phyloP scores from a whole-genome alignment of 2,329 filamentous ascomycete genomes.

The Aspergillus sp. region DNA sequence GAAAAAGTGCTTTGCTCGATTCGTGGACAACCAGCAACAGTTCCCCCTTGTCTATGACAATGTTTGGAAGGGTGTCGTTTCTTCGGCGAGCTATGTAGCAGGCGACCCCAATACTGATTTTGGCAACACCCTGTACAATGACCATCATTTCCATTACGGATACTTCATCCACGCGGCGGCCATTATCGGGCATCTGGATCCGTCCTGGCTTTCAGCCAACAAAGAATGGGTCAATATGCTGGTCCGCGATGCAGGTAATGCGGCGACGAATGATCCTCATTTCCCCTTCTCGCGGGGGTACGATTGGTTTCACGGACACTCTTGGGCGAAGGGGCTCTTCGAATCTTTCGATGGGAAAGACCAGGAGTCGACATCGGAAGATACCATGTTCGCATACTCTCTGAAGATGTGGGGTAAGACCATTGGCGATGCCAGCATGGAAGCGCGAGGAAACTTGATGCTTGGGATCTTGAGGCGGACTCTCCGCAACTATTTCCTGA shows the following conservation, averaged over 20 bases:
- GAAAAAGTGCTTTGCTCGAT: constrained; percentile 62
- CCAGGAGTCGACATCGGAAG: constrained; percentile 81
- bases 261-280: constrained; percentile 61
- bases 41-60: constrained; percentile 54
- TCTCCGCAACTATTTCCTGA: constrained; percentile 77
- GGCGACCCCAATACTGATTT: constrained; percentile 72
- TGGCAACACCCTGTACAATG: constrained; percentile 75
- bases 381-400: constrained; percentile 80
- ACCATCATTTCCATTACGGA: constrained; percentile 64
- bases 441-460: constrained; percentile 79
- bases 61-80: constrained; percentile 76
- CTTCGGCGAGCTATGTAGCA: constrained; percentile 61
- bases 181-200: constrained; percentile 74
- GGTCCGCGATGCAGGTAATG: constrained; percentile 79
- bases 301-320: constrained; percentile 94
- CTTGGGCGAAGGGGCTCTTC: constrained; percentile 68
- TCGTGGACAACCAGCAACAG: constrained; percentile 63
- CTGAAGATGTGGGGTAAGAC: constrained; percentile 91
- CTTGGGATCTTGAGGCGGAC: constrained; percentile 71
- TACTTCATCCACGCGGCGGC: constrained; percentile 88
- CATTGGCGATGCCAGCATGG: constrained; percentile 71
- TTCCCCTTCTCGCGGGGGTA: constrained; percentile 83
- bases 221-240: constrained; percentile 77
- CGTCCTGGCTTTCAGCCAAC: constrained; percentile 67
- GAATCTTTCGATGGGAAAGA: constrained; percentile 52